phyloP scores from a whole-genome alignment of 2,329 filamentous ascomycete genomes.

The Colletotrichum sp. region DNA sequence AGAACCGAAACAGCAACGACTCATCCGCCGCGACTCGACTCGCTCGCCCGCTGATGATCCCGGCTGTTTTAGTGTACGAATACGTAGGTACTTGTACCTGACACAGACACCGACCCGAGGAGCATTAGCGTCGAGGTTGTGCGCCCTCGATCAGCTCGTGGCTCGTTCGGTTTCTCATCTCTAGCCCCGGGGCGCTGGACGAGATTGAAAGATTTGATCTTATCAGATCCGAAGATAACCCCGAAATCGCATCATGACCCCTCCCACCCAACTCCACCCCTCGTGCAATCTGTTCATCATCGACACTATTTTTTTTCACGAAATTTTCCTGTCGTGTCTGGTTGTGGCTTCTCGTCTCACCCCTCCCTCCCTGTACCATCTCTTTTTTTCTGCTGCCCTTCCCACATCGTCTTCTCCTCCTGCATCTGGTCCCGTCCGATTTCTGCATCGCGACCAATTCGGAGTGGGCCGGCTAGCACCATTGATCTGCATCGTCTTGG shows the following conservation, averaged over 20 bases:
- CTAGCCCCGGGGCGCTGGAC: not conserved
- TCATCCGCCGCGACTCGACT: not conserved
- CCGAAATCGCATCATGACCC: constrained; percentile 20
- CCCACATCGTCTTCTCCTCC: not conserved
- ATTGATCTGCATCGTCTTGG: constrained; percentile 6
- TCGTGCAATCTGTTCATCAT: constrained; percentile 6
- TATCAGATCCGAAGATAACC: constrained; percentile 61
- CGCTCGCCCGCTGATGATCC: not conserved
- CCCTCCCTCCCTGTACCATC: not conserved
- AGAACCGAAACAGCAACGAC: not conserved
- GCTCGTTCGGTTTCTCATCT: not conserved
- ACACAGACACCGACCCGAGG: not conserved
- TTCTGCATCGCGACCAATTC: constrained; percentile 2
- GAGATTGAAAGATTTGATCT: constrained; percentile 45
- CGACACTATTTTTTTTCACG: not conserved
- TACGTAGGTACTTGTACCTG: not conserved
- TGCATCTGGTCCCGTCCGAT: not conserved
- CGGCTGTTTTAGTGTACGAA: not conserved
- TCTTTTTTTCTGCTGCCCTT: not conserved
- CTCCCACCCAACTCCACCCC: not conserved
- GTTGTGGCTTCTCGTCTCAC: not conserved
- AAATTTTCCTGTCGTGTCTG: not conserved
- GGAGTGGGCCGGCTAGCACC: constrained; percentile 4
- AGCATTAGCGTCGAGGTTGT: not conserved
- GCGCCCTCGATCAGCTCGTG: not conserved